phyloP scores from a whole-genome alignment of 257 asterid genomes.

The Plantago elongata region DNA sequence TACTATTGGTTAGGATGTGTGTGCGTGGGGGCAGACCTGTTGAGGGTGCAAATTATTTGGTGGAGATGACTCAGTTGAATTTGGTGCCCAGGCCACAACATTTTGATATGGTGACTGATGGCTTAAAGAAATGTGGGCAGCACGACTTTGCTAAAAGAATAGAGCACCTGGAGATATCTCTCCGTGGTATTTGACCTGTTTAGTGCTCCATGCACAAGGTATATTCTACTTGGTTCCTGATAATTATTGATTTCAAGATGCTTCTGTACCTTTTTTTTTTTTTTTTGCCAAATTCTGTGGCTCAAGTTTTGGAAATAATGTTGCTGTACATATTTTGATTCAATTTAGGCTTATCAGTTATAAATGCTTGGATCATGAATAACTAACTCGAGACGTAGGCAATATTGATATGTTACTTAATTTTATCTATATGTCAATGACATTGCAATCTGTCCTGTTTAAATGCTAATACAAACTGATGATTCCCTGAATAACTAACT shows the following conservation, averaged over 20 bases:
- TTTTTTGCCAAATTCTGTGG: too few species aligned
- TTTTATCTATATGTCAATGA: not conserved
- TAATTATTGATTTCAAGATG: too few species aligned
- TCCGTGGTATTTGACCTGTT: conserved; percentile 42
- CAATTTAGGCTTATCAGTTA: not conserved
- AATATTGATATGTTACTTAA: not conserved
- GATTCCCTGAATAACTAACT: not conserved
- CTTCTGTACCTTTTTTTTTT: too few species aligned
- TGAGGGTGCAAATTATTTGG: conserved; percentile 91
- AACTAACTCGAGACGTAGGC: not conserved
- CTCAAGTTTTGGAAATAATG: not conserved
- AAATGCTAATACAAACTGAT: not conserved
- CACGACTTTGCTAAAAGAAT: conserved; percentile 84
- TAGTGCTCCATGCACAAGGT: too few species aligned
- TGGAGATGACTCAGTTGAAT: conserved; percentile 81
- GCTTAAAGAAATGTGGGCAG: conserved; percentile 84
- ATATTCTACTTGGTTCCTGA: too few species aligned
- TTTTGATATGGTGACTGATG: conserved; percentile 89
- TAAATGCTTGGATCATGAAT: not conserved
- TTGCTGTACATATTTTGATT: not conserved
- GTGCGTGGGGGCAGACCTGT: conserved; percentile 79
- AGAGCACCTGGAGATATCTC: conserved; percentile 76
- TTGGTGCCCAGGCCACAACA: conserved; percentile 67
- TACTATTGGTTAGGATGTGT: conserved; percentile 85
- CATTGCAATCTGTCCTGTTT: not conserved